These are phyloP conservation scores for Cyclotella choctawhatcheeana DNA, from an alignment of 108 stramenopile species.

Conservation along the genomic window DNA sequence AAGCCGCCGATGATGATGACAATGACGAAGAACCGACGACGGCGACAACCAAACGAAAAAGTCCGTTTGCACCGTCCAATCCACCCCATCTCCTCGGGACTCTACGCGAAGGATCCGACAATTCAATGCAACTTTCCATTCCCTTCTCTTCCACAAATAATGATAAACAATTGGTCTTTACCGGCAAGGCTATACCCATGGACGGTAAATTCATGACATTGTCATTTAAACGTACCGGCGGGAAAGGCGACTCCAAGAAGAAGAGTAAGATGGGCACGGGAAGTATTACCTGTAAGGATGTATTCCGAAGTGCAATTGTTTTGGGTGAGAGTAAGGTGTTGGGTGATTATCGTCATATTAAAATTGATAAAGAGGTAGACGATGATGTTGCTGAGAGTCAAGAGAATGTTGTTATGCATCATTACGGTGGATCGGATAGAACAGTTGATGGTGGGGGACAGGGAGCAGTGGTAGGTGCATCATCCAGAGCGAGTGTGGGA, in stretches of 20 bases:
- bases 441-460: slow-evolving; percentile 67
- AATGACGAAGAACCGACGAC: slow-evolving; percentile 4
- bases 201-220: slow-evolving; percentile 45
- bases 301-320: slow-evolving; percentile 73
- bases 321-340: slow-evolving; percentile 60
- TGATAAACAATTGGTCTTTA: slow-evolving; percentile 35
- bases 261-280: slow-evolving; percentile 56
- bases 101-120: slow-evolving; percentile 14
- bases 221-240: slow-evolving; percentile 50
- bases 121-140: slow-evolving; percentile 39
- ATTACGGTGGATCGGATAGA: slow-evolving; percentile 78
- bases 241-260: slow-evolving; percentile 35
- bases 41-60: slow-evolving; percentile 18
- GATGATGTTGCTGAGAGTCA: slow-evolving; percentile 3
- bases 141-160: slow-evolving; percentile 12
- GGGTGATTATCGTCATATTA: background rate
- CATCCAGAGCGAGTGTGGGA: slow-evolving; percentile 15
- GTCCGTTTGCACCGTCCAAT: slow-evolving; percentile 43
- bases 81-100: slow-evolving; percentile 45
- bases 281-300: slow-evolving; percentile 65
- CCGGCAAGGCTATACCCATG: slow-evolving; percentile 43
- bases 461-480: slow-evolving; percentile 16
- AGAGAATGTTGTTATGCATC: slow-evolving; percentile 19
- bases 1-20: slow-evolving; percentile 1
- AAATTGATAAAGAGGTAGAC: too few relatives aligned